phyloP scores from a whole-genome alignment of 2,329 filamentous ascomycete genomes.

The Fusarium sp. region DNA sequence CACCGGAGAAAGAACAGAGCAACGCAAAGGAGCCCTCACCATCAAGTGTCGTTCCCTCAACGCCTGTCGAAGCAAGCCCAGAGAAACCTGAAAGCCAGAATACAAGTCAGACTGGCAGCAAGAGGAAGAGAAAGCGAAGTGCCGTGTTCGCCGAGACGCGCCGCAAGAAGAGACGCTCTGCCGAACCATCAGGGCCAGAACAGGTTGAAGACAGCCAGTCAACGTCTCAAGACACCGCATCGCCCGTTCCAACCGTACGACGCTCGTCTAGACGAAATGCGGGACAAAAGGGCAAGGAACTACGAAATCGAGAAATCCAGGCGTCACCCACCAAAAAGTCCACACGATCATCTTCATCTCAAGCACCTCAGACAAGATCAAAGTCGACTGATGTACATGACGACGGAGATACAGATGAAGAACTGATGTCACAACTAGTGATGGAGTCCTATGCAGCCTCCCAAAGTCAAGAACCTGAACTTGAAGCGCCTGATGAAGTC shows the following conservation, averaged over 20 bases:
- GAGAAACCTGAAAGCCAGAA: constrained; percentile 26
- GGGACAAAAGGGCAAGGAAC: constrained; percentile 32
- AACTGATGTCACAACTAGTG: constrained; percentile 57
- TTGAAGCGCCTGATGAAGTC: constrained; percentile 10
- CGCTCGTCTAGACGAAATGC: constrained; percentile 44
- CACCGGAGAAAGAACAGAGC: constrained; percentile 34
- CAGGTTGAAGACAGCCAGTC: constrained; percentile 38
- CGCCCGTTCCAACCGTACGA: constrained; percentile 37
- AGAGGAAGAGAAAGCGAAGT: constrained; percentile 50
- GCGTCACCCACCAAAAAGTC: constrained; percentile 22
- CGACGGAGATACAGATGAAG: constrained; percentile 55
- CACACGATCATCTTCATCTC: constrained; percentile 6
- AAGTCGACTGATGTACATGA: constrained; percentile 34
- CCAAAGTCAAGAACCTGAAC: constrained; percentile 46
- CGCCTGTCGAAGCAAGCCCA: constrained; percentile 28
- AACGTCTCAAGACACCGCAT: constrained; percentile 32
- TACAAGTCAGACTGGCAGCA: constrained; percentile 33
- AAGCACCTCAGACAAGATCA: constrained; percentile 5
- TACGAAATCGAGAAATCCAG: constrained; percentile 22
- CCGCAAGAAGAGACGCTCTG: constrained; percentile 50
- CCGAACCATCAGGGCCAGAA: constrained; percentile 24
- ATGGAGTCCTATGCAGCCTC: constrained; percentile 57
- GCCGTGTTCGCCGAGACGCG: constrained; percentile 37
- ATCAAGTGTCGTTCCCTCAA: constrained; percentile 43
- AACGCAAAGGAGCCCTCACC: constrained; percentile 15